phyloP scores from a whole-genome alignment of 2,329 filamentous ascomycete genomes.

The Cercospora sp. region DNA sequence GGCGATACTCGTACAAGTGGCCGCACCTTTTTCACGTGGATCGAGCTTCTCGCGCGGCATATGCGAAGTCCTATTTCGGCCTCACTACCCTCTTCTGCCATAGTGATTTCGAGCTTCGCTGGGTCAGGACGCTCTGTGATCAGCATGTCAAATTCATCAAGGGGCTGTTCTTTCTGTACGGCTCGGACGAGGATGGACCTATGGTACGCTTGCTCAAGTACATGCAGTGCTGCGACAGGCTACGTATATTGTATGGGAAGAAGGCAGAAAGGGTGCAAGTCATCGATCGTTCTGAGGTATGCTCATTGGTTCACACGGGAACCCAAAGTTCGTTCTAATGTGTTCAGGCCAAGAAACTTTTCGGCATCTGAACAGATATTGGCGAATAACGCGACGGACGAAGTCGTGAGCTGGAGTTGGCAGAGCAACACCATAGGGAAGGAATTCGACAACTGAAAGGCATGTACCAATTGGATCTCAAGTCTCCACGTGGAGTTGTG shows the following conservation, averaged over 20 bases:
- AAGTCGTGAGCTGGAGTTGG: background rate
- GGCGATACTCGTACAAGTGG: background rate
- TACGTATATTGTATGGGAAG: too few species aligned
- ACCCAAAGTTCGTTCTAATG: too few species aligned
- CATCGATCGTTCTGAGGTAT: background rate
- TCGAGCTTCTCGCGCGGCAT: constrained; percentile 1
- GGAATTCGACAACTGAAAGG: background rate
- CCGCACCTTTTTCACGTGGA: constrained; percentile 9
- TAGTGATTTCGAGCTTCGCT: background rate
- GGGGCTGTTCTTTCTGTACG: background rate
- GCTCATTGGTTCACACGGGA: too few species aligned
- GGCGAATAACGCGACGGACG: background rate
- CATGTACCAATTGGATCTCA: background rate
- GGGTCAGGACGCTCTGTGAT: background rate
- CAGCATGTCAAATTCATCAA: background rate
- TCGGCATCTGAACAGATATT: background rate
- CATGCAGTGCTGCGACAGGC: too few species aligned
- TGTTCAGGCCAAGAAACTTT: background rate
- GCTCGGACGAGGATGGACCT: too few species aligned
- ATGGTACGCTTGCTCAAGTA: too few species aligned
- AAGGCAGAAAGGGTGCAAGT: background rate
- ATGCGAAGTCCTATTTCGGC: constrained; percentile 26
- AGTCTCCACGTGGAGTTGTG: too few species aligned
- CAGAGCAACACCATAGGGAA: background rate
- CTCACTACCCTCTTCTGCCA: background rate